Evolutionary conservation across 1,284 basidiomycete species (phyloP).

Genomic region (Cerioporus squamosus): DNA sequence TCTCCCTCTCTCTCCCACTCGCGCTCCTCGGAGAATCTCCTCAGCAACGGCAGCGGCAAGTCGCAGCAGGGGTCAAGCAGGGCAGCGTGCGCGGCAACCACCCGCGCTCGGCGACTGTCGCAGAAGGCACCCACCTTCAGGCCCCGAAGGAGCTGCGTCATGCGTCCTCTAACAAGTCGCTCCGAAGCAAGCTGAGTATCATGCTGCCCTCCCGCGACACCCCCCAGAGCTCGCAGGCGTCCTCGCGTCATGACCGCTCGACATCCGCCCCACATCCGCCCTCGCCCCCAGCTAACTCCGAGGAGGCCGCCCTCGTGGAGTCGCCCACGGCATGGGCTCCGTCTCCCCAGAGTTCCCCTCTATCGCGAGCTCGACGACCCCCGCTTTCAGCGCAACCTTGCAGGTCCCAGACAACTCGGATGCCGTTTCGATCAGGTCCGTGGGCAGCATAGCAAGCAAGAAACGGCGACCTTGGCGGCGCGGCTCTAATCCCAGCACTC

Average conservation of each 20-base stretch:
- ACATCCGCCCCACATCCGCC: slow-evolving; percentile 32
- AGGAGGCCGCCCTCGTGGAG: slow-evolving; percentile 48
- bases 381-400: slow-evolving; percentile 27
- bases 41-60: not conserved
- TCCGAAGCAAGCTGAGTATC: slow-evolving; percentile 31
- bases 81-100: slow-evolving; percentile 13
- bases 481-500: not conserved
- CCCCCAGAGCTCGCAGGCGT: slow-evolving; percentile 11
- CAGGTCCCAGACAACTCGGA: slow-evolving; percentile 42
- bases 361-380: slow-evolving; percentile 26
- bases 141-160: slow-evolving; percentile 26
- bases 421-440: slow-evolving; percentile 43
- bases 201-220: slow-evolving; percentile 26
- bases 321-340: slow-evolving; percentile 47
- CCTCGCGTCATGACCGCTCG: too few relatives aligned
- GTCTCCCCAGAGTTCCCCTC: slow-evolving; percentile 25
- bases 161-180: slow-evolving; percentile 28
- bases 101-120: slow-evolving; percentile 28
- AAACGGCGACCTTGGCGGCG: slow-evolving; percentile 38
- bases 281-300: slow-evolving; percentile 19
- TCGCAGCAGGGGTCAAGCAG: slow-evolving; percentile 26
- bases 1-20: slow-evolving; percentile 33
- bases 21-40: slow-evolving; percentile 45
- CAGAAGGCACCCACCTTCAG: slow-evolving; percentile 17
- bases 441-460: slow-evolving; percentile 40